Base-by-base conservation (phyloP, 106 monocot species). In the Posidonia australis region DNA sequence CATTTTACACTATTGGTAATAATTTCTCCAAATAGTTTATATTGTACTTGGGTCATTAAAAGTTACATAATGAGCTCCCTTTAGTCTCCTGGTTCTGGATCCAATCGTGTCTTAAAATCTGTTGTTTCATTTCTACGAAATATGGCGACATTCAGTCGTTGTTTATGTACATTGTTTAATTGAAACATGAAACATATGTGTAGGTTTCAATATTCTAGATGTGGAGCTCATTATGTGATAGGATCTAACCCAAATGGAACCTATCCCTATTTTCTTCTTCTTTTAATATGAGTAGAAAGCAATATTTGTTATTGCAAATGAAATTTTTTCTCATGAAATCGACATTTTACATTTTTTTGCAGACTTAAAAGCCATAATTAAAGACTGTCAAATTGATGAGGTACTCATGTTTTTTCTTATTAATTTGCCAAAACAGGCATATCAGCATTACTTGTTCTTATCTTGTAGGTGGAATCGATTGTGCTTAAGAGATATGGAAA, bases 301-400 rank as follows among this genome's bases (percentile, higher is more conserved):
- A n/a, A n/a, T n/a, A n/a, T n/a, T n/a, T n/a, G n/a, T n/a, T n/a
- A n/a, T n/a, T n/a, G n/a, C n/a, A n/a, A n/a, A n/a, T n/a, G n/a
- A n/a, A n/a, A 54, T 22, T 54, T 20, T 11, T 54, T 23, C 11
- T 54, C 21, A 20, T 27, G 22, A 26, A 25, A 1, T 27, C 26
- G 27, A 16, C 25, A 29, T 57, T 24, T 27, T 30, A 4, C 27
- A 20, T 41, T 61, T 13, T 23, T 42, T 68, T 42, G 63, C 68
- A 94, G 94, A 84, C 53, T 62, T 96, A 76, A 80, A 78, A 28
- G 45, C 26, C 10, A 80, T 84, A 22, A 72, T 87, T 60, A 82
- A 87, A 65, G 46, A 28, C 59, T 87, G 82, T 75, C 76, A 67
- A 77, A 76, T 67, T 76, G 90, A 84, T 42, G 96, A 96, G 87